Percentiles rank a stretch among this genome's conserved stretches.
Evolutionary conservation across 2,329 filamentous ascomycete genomes (phyloP).

Genomic region (Xylaria sp.): DNA sequence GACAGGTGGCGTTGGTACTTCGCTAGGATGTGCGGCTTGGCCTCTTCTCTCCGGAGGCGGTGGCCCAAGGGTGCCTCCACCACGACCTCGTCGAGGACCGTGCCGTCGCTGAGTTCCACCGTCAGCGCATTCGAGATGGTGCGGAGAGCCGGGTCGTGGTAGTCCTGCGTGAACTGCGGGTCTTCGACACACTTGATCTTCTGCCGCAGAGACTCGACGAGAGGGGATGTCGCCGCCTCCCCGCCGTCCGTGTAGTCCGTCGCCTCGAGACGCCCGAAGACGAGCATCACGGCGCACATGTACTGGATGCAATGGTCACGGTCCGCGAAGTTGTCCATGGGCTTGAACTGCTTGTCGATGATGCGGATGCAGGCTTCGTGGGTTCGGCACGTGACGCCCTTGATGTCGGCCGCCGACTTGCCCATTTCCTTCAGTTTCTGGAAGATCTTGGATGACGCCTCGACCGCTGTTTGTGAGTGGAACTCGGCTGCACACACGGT

Average conservation of each 20-base stretch:
- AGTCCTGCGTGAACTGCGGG: conserved; percentile 91
- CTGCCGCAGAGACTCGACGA: conserved; percentile 91
- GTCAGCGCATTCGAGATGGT: conserved; percentile 98
- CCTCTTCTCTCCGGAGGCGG: conserved; percentile 90
- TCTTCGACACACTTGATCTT: conserved; percentile 98
- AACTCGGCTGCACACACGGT: conserved; percentile 75
- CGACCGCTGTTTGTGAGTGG: conserved; percentile 98
- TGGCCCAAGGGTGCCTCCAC: conserved; percentile 97
- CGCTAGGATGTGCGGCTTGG: conserved; percentile 94
- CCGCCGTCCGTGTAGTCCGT: conserved; percentile 93
- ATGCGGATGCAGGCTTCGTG: conserved; percentile 99
- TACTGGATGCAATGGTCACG: conserved; percentile 99
- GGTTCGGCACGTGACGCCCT: conserved; percentile 91
- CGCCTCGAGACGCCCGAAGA: conserved; percentile 92
- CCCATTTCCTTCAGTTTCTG: conserved; percentile 83
- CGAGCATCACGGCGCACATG: conserved; percentile 97
- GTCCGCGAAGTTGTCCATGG: conserved; percentile 99
- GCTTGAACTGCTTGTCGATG: conserved; percentile 99
- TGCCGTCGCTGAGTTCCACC: conserved; percentile 94
- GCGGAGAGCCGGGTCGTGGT: conserved; percentile 92
- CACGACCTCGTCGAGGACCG: conserved; percentile 86
- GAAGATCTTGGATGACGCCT: conserved; percentile 91
- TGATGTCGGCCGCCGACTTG: conserved; percentile 94
- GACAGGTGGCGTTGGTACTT: conserved; percentile 95
- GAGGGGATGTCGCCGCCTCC: conserved; percentile 88